phyloP scores from a whole-genome alignment of 2,329 filamentous ascomycete genomes.

The Reticulascus tulasneorum region DNA sequence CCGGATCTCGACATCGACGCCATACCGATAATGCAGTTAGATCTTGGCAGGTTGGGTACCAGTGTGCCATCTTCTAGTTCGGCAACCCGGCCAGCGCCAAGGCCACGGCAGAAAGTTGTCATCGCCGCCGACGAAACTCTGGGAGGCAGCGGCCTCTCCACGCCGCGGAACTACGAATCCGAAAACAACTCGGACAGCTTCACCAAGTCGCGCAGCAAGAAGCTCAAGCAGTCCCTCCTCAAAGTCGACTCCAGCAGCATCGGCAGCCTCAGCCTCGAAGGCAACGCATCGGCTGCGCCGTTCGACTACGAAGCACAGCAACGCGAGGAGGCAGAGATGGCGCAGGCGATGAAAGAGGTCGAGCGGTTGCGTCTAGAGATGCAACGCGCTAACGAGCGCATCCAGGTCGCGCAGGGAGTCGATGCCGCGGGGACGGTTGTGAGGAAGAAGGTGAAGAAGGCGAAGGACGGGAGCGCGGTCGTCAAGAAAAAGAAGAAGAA shows the following conservation, averaged over 20 bases:
- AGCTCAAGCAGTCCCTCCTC: conserved; percentile 62
- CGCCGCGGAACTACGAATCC: conserved; percentile 49
- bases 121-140: conserved; percentile 73
- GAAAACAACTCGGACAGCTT: conserved; percentile 47
- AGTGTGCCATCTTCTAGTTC: conserved; percentile 19
- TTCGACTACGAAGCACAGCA: conserved; percentile 63
- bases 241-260: conserved; percentile 86
- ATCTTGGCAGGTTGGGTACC: conserved; percentile 57
- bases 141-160: conserved; percentile 46
- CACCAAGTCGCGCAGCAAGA: conserved; percentile 45
- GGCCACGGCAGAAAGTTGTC: conserved; percentile 57
- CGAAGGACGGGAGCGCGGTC: conserved; percentile 39
- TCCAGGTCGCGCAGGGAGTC: conserved; percentile 67
- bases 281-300: conserved; percentile 30
- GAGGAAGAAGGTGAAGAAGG: conserved; percentile 65
- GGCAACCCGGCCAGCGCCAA: conserved; percentile 29
- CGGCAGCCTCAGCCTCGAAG: conserved; percentile 66
- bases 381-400: conserved; percentile 74
- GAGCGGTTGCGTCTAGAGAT: conserved; percentile 84
- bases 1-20: conserved; percentile 85
- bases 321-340: conserved; percentile 84
- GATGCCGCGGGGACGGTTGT: conserved; percentile 62
- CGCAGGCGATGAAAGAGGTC: conserved; percentile 80
- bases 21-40: conserved; percentile 92
- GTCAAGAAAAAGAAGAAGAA: conserved; percentile 49